A percentile compares a stretch with the other conserved stretches of the same genome.
These are phyloP conservation scores for Gnaphalium uliginosum DNA, from an alignment of 129 eudicot species.

Conservation along the genomic window DNA sequence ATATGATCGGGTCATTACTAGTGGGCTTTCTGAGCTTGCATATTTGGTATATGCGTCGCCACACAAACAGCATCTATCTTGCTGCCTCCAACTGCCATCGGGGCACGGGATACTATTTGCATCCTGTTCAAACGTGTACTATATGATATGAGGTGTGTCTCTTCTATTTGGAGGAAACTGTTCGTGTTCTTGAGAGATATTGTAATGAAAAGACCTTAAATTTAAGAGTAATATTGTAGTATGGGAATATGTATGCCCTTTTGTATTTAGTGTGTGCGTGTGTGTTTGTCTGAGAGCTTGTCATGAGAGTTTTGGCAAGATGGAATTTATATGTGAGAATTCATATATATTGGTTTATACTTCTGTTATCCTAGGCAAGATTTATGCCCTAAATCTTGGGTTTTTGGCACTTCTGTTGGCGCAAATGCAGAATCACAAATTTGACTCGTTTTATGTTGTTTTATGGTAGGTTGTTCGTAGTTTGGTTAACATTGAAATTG, in stretches of 20 bases:
- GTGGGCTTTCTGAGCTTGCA: slow-evolving; percentile 51
- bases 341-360: slow-evolving; percentile 32
- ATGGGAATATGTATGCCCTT: slow-evolving; percentile 26
- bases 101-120: slow-evolving; percentile 59
- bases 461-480: too few species aligned
- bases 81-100: slow-evolving; percentile 67
- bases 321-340: slow-evolving; percentile 29
- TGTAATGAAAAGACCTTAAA: slow-evolving; percentile 34
- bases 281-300: slow-evolving; percentile 41
- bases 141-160: slow-evolving; percentile 57
- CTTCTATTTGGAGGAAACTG: slow-evolving; percentile 44
- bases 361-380: slow-evolving; percentile 27
- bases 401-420: slow-evolving; percentile 4
- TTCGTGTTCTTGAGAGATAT: slow-evolving; percentile 36
- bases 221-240: slow-evolving; percentile 33
- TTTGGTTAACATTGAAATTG: not conserved
- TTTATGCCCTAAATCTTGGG: slow-evolving; percentile 13
- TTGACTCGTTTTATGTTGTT: not conserved
- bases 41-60: slow-evolving; percentile 37
- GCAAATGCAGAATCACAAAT: not conserved
- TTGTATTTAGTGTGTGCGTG: slow-evolving; percentile 42
- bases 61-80: slow-evolving; percentile 32
- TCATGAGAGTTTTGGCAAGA: slow-evolving; percentile 41
- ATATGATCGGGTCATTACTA: slow-evolving; percentile 8
- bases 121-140: slow-evolving; percentile 56